Evolutionary conservation across 2,329 filamentous ascomycete genomes (phyloP).

Genomic region (Cercospora zeina): DNA sequence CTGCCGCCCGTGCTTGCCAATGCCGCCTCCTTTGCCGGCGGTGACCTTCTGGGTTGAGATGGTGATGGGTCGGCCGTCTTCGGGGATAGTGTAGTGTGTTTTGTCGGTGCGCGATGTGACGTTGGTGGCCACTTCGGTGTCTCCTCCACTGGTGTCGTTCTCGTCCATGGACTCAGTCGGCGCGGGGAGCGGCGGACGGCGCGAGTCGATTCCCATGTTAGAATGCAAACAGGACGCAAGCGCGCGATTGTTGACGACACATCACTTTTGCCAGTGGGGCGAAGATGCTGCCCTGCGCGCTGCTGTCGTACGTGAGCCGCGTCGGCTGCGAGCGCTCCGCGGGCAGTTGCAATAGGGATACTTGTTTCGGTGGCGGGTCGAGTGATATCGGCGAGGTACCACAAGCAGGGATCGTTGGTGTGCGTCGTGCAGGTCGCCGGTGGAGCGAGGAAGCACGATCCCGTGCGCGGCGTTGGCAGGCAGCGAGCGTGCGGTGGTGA

Average conservation of each 20-base stretch:
- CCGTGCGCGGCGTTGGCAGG: neutral
- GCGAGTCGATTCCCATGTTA: slow-evolving; percentile 28
- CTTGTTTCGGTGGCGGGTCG: slow-evolving; percentile 13
- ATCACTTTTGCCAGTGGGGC: slow-evolving; percentile 19
- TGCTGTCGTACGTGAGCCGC: slow-evolving; percentile 5
- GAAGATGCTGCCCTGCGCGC: slow-evolving; percentile 11
- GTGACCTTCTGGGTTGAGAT: slow-evolving; percentile 73
- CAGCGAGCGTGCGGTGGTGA: neutral
- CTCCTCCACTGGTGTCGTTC: slow-evolving; percentile 43
- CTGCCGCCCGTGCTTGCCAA: slow-evolving; percentile 52
- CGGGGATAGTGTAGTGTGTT: slow-evolving; percentile 76
- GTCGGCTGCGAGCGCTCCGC: slow-evolving; percentile 12
- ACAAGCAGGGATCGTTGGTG: slow-evolving; percentile 16
- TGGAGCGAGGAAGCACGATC: slow-evolving; percentile 1
- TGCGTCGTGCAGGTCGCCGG: slow-evolving; percentile 5
- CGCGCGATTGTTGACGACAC: slow-evolving; percentile 12
- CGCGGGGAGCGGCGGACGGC: slow-evolving; percentile 65
- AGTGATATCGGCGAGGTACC: slow-evolving; percentile 9
- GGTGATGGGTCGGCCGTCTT: slow-evolving; percentile 87
- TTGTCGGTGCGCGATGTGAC: slow-evolving; percentile 67
- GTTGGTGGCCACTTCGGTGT: slow-evolving; percentile 63
- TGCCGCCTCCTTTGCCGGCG: slow-evolving; percentile 49
- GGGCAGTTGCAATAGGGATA: slow-evolving; percentile 5
- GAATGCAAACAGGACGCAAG: slow-evolving; percentile 17
- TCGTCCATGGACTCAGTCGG: slow-evolving; percentile 71